Evolutionary conservation across 345 rosid species (phyloP).

Genomic region (Populus euphratica): DNA sequence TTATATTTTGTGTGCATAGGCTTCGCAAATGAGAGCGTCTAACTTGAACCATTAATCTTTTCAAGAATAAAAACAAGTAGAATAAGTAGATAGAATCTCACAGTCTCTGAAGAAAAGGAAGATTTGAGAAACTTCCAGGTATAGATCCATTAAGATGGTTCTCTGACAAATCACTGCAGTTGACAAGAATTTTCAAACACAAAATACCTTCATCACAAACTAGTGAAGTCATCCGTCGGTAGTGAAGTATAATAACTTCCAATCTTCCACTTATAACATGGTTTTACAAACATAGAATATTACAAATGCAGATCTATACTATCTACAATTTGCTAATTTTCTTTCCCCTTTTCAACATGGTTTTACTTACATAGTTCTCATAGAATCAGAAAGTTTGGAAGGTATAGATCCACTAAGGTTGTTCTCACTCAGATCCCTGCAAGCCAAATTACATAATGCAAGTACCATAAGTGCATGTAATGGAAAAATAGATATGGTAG

Average conservation of each 20-base stretch:
- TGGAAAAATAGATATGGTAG: slow-evolving; percentile 3
- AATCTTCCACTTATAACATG: background rate
- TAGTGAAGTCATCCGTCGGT: background rate
- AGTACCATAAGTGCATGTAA: background rate
- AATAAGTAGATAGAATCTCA: slow-evolving; percentile 35
- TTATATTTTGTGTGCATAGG: background rate
- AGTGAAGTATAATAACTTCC: background rate
- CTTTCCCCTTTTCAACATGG: background rate
- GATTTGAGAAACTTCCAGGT: slow-evolving; percentile 63
- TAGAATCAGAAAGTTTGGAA: slow-evolving; percentile 50
- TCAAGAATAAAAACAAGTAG: background rate
- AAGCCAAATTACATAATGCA: slow-evolving; percentile 21
- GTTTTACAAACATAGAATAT: background rate
- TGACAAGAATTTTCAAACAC: slow-evolving; percentile 17
- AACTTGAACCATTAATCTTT: background rate
- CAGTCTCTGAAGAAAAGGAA: slow-evolving; percentile 69
- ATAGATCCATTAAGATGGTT: slow-evolving; percentile 70
- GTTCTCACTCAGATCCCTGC: slow-evolving; percentile 82
- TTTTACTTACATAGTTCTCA: slow-evolving; percentile 66
- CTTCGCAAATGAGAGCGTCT: background rate
- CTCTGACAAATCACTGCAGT: slow-evolving; percentile 62
- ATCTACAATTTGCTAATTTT: background rate
- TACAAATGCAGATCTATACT: background rate
- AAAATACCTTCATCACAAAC: slow-evolving; percentile 1
- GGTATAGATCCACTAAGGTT: slow-evolving; percentile 64